phyloP scores from a whole-genome alignment of 257 asterid genomes.

The Solanum megistacrolobum region DNA sequence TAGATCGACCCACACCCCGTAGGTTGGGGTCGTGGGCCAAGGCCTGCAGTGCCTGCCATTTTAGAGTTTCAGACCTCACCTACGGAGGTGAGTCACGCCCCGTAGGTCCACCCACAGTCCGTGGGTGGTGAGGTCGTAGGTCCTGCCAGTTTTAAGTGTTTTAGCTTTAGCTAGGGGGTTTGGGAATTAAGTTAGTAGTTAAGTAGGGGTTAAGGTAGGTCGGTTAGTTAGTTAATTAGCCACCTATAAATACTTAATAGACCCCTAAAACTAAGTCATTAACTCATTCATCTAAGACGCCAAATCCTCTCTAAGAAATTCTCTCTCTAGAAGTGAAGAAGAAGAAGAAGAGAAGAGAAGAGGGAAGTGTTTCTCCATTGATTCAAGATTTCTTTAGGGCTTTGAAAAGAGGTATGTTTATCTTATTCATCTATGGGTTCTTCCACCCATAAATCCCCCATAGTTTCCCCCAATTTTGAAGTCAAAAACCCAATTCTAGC shows the following conservation, averaged over 20 bases:
- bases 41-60: background rate
- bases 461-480: background rate
- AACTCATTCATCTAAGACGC: background rate
- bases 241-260: background rate
- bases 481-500: background rate
- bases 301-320: background rate
- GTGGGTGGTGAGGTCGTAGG: background rate
- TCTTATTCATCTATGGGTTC: background rate
- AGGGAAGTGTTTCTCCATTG: background rate
- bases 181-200: background rate
- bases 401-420: background rate
- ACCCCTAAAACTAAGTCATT: background rate
- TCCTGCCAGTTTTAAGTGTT: background rate
- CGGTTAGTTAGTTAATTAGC: background rate
- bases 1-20: background rate
- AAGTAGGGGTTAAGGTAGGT: background rate
- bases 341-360: background rate
- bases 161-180: background rate
- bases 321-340: background rate
- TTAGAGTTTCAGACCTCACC: background rate
- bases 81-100: accelerated
- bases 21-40: background rate
- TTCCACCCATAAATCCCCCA: background rate
- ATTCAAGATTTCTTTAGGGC: background rate
- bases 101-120: background rate